A percentile compares a stretch with the other conserved stretches of the same genome.
These are phyloP conservation scores for Malassezia cuniculi DNA, from an alignment of 1,284 basidiomycete genomes.

Conservation along the genomic window DNA sequence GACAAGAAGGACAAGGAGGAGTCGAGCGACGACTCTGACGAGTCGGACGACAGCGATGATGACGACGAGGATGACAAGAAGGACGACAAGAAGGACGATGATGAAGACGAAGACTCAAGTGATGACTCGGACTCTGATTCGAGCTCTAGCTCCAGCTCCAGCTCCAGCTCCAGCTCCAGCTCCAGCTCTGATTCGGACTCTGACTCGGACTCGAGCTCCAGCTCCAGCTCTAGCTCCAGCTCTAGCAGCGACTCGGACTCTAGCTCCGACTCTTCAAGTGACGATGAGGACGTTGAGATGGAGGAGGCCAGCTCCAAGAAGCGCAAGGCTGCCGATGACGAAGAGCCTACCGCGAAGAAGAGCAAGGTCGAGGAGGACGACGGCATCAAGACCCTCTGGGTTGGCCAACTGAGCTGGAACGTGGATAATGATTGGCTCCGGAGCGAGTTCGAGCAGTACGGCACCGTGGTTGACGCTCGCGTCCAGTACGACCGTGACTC, in stretches of 20 bases:
- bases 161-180: no score
- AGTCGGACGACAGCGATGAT: no score
- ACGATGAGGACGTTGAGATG: constrained; percentile 21
- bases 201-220: constrained; percentile 13
- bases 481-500: constrained; percentile 84
- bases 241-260: constrained; percentile 2
- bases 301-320: constrained; percentile 50
- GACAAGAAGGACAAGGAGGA: constrained; percentile 26
- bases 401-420: constrained; percentile 89
- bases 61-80: no score
- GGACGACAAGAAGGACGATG: no score
- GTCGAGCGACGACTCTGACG: constrained; percentile 1
- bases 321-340: constrained; percentile 70
- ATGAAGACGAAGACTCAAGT: no score
- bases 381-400: constrained; percentile 65
- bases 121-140: no score
- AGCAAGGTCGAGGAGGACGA: constrained; percentile 54
- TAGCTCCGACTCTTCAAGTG: constrained; percentile 26
- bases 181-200: no score
- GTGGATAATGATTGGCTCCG: constrained; percentile 93
- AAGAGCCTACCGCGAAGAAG: constrained; percentile 63
- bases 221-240: no score
- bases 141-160: no score
- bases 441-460: constrained; percentile 75
- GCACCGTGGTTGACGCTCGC: constrained; percentile 71